These are phyloP conservation scores for Vigna unguiculata DNA, from an alignment of 306 rosid species.

Conservation along the genomic window DNA sequence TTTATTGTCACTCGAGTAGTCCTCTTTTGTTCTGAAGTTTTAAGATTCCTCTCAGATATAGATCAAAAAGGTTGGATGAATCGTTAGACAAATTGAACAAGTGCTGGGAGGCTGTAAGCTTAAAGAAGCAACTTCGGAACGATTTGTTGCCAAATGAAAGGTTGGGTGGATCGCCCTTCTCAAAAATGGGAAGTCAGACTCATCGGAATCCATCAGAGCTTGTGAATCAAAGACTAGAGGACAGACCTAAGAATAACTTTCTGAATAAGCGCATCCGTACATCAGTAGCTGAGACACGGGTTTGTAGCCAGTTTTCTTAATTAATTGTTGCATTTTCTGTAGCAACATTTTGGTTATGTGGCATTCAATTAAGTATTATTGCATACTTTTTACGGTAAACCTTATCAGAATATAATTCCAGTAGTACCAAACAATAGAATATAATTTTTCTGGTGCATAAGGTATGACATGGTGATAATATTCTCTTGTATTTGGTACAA, in stretches of 20 bases:
- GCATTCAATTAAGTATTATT: constrained; percentile 14
- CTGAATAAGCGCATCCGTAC: constrained; percentile 75
- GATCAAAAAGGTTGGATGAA: constrained; percentile 72
- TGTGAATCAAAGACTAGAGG: constrained; percentile 66
- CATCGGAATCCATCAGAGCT: constrained; percentile 59
- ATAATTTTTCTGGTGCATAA: constrained; percentile 9
- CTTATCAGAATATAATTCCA: constrained; percentile 22
- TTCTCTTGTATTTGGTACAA: constrained; percentile 32
- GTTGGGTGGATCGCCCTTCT: constrained; percentile 57
- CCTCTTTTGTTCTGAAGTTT: constrained; percentile 45
- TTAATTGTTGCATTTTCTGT: constrained; percentile 34
- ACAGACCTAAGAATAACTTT: constrained; percentile 61
- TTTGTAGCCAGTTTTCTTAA: constrained; percentile 48
- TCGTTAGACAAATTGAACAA: constrained; percentile 69
- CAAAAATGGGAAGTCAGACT: constrained; percentile 67
- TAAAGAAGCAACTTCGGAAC: constrained; percentile 68
- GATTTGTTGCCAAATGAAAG: constrained; percentile 72
- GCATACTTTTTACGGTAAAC: background rate
- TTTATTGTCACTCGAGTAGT: constrained; percentile 41
- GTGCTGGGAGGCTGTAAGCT: constrained; percentile 68
- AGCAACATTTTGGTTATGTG: constrained; percentile 31
- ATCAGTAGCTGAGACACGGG: constrained; percentile 71
- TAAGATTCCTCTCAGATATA: constrained; percentile 56
- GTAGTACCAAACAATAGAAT: constrained; percentile 14
- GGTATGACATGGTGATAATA: constrained; percentile 14